Conservation (phyloP, 306 rosid species). For the Rubus parviflorus region DNA sequence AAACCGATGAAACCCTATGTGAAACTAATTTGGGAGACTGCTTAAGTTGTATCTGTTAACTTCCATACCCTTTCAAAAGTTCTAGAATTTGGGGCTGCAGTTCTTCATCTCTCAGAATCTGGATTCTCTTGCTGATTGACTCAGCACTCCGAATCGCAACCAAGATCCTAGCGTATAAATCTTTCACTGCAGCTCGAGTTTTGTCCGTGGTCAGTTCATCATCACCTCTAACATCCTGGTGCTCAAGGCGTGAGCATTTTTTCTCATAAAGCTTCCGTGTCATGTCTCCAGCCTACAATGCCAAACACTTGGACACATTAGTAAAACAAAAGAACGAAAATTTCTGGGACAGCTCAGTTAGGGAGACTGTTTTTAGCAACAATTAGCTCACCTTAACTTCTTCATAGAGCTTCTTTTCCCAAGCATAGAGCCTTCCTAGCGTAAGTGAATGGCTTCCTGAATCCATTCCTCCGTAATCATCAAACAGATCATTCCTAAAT, state of each 20-base stretch:
- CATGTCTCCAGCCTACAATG: conserved; percentile 74
- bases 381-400: conserved; percentile 77
- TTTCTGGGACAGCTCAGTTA: neutral
- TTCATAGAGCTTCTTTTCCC: conserved; percentile 96
- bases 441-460: conserved; percentile 94
- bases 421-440: conserved; percentile 80
- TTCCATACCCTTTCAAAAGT: conserved; percentile 80
- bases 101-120: conserved; percentile 86
- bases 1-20: conserved; percentile 31
- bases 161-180: conserved; percentile 82
- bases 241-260: conserved; percentile 64
- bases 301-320: conserved; percentile 22
- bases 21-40: conserved; percentile 20
- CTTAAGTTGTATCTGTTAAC: conserved; percentile 22
- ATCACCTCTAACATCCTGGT: conserved; percentile 69
- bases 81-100: conserved; percentile 86
- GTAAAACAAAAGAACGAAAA: neutral
- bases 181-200: conserved; percentile 75
- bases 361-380: neutral
- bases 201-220: conserved; percentile 61
- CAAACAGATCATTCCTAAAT: conserved; percentile 74
- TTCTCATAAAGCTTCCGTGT: conserved; percentile 74
- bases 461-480: conserved; percentile 83
- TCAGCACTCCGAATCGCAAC: conserved; percentile 90
- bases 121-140: conserved; percentile 78